These are phyloP conservation scores for Rhizopogon sp. DNA, from an alignment of 768 basidiomycete species.

Conservation along the genomic window DNA sequence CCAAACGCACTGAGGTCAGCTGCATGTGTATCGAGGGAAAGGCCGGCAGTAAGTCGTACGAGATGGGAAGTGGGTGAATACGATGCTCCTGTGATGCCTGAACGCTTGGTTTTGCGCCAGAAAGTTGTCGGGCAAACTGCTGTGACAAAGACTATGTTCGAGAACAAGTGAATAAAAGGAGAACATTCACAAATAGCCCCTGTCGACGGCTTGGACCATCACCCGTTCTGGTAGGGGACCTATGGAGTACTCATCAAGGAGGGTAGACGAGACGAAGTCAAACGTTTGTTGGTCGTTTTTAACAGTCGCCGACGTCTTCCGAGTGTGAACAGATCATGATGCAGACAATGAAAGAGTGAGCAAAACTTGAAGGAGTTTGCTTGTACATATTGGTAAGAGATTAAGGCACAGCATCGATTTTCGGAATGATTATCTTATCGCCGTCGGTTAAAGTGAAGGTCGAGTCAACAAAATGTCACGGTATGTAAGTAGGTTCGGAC, in stretches of 20 bases:
- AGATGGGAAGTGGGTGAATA: constrained; percentile 73
- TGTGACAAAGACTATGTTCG: neutral
- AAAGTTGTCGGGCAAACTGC: constrained; percentile 79
- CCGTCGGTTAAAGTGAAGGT: neutral
- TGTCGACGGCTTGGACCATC: too few relatives aligned
- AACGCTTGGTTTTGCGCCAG: constrained; percentile 69
- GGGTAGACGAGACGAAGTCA: too few relatives aligned
- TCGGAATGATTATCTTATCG: neutral
- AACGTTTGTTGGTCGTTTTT: too few relatives aligned
- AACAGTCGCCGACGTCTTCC: too few relatives aligned
- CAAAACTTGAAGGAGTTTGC: too few relatives aligned
- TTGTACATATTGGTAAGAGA: too few relatives aligned
- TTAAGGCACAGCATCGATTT: neutral
- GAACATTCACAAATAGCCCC: constrained; percentile 36
- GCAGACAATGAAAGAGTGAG: too few relatives aligned
- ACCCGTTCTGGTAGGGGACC: too few relatives aligned
- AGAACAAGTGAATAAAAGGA: neutral
- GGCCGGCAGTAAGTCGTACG: constrained; percentile 74
- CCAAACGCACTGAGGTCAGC: constrained; percentile 58
- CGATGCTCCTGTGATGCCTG: constrained; percentile 63
- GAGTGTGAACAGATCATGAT: too few relatives aligned
- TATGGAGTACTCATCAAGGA: too few relatives aligned
- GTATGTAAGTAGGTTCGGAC: neutral
- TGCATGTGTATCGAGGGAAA: constrained; percentile 55
- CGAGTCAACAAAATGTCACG: constrained; percentile 10